Conservation (phyloP, 768 basidiomycete genomes). For the Kwoniella heveanensis region DNA sequence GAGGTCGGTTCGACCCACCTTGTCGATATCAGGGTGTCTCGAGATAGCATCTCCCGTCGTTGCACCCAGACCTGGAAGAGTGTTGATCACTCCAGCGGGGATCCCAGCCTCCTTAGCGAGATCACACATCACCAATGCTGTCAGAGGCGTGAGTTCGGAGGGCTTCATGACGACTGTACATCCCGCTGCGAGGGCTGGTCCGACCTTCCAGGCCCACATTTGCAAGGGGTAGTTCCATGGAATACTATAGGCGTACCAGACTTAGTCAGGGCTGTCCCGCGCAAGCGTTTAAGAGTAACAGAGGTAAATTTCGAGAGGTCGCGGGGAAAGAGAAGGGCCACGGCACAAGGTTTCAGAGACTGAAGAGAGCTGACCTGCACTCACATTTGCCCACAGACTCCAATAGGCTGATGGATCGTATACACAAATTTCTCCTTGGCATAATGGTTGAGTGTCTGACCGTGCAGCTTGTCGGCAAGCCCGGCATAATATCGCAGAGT, state of each 20-base stretch:
- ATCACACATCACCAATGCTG: conserved; percentile 61
- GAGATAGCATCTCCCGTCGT: conserved; percentile 78
- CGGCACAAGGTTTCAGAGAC: too few species aligned
- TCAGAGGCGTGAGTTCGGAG: conserved; percentile 74
- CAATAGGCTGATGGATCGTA: conserved; percentile 67
- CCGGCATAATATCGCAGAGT: conserved; percentile 78
- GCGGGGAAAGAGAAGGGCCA: too few species aligned
- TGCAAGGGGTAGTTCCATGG: conserved; percentile 68
- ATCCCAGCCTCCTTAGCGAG: conserved; percentile 74
- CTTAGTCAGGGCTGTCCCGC: too few species aligned
- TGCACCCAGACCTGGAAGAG: conserved; percentile 71
- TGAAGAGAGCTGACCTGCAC: conserved; percentile 13
- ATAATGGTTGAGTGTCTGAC: conserved; percentile 67
- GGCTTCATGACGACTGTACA: conserved; percentile 79
- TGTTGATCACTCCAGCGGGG: conserved; percentile 82
- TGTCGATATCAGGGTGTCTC: conserved; percentile 81
- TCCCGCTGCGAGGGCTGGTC: conserved; percentile 74
- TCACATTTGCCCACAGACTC: conserved; percentile 58
- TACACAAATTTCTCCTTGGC: conserved; percentile 67
- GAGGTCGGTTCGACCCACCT: too few species aligned
- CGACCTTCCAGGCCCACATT: conserved; percentile 75
- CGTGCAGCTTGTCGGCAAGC: conserved; percentile 82
- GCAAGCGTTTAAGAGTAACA: too few species aligned
- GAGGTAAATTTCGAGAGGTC: too few species aligned
- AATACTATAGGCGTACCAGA: too few species aligned